Evolutionary conservation across 257 asterid species (phyloP), one percentile per base, ranked within the genome.

Genomic region (Coffea eugenioides): DNA sequence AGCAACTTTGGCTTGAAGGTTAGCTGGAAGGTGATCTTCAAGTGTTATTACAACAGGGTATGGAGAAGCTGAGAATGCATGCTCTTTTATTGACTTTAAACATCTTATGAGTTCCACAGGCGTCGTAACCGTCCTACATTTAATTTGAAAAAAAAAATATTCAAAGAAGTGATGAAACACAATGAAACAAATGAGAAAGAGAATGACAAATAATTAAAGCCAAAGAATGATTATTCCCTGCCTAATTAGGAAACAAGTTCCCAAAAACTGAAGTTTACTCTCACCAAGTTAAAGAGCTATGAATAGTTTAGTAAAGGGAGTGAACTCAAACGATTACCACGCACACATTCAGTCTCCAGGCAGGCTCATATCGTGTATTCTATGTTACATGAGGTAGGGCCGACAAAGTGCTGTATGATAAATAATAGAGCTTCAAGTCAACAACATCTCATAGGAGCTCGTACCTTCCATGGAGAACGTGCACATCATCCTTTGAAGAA

Each of bases 1-100:
- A 72, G 98, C 97, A 61, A 90, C 97, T 93, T 90, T 93, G 82
- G 91, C 94, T 82, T 93, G 98, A 77, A 93, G 94, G 56, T 90
- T 90, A 39, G 89, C 80, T 41, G 87, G 91, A 70, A 93, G 98
- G 84, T 93, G 98, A 88, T 93, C 98, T 85, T 93, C 98, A 82
- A 92, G 84, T 27, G 98, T 93, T 82, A 93, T 92, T 69, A 90
- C 81, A 52, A 93, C 92, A 15, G 98, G 97, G 81, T 90, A 93
- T 12, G 93, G 92, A 75, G 97, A 92, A 39, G 92, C 92, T 61
- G 82, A 34, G 79, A 93, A 93, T 2, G 97, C 98, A 74, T 93
- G 87, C 70, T 92, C 97, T 72, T 82, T 87, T 74, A 92, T 90
- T 41, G 98, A 88, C 83, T 87, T 88, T 51, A 93, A 88, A 74